Evolutionary conservation across 192 early-diverging fungal genomes (phyloP), one percentile per base, ranked within the genome.

Genomic region (Haplosporangium gracile): DNA sequence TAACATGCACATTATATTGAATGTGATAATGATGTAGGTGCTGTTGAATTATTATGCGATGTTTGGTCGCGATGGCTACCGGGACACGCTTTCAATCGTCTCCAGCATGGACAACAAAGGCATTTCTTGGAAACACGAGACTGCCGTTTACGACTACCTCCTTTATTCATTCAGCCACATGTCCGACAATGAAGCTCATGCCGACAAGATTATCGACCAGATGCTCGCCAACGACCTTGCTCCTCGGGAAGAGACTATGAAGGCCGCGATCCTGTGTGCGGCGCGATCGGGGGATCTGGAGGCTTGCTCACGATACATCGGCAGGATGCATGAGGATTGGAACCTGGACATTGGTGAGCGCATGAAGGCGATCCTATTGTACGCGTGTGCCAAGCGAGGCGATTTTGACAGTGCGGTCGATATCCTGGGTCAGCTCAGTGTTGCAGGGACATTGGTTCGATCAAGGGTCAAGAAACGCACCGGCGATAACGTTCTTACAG

Each of bases 321-420:
- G 40, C 7, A 51, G 69, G n/a, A 85, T 85, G 83, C 83, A 85
- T 26, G 60, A 63, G 42, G 78, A 80, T 4, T 85, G 83, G 83
- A 45, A 70, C 68, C 26, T 85, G 7, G 49, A 45, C 5, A 29
- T 85, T 8, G 39, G 74, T 0, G 78, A 85, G 16, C 78, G 78
- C 2, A 85, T 85, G 83, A 85, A 85, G 74, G 83, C 83, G 10
- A 85, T 85, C 49, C 26, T 85, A 29, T n/a, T 85, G 18, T 85
- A 85, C 68, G 83, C 75, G 2, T 85, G 83, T 38, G 78, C 83
- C 51, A 76, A 77, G 34, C 83, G 83, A 72, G 83, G 83, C 2
- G 83, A 85, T 47, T 85, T 85, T 43, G 83, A 85, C 11, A 60
- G 74, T 15, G 77, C 83, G 32, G 32, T 80, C 15, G 83, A 85